Base-by-base conservation (phyloP, 2,329 filamentous ascomycete genomes). In the Colletotrichum kahawae region DNA sequence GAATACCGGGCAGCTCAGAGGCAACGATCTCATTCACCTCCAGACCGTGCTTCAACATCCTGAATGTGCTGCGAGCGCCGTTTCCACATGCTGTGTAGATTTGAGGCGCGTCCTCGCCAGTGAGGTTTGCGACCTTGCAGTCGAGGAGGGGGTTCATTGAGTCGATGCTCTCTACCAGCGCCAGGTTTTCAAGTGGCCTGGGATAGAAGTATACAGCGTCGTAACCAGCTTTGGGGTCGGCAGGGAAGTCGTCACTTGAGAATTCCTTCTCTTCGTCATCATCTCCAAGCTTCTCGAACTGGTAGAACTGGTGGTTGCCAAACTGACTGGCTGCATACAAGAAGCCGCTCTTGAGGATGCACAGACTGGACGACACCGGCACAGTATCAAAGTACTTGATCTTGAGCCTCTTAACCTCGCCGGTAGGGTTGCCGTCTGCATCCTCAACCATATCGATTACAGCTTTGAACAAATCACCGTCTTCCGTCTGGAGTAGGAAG, bases 331-430 rank as follows among this genome's bases (percentile, higher is more conserved):
- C 95, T 68, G 96, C 94, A 81, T 97, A 99, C 13, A 99, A 90
- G 82, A 98, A 99, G 33, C 97, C 97, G 78, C 95, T 98, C 85
- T 98, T 98, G 78, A 99, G 85, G 78, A 99, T 98, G 82, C 95
- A 95, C 59, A 99, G 90, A 81, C 92, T 97, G 0, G 94, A 93
- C 1, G 96, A 95, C 48, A 98, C 89, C 0, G 97, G 96, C 5
- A 98, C 94, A 0, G 97, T 99, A 80, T 99, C 97, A 80, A 98
- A 99, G 84, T 98, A 99, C 83, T 98, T 98, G 85, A 99, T 95
- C 83, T 95, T 97, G 73, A 99, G 87, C 74, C 93, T 90, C 79
- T 91, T 91, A 3, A 98, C 96, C 81, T 97, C 95, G 34, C 94
- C 94, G 1, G 94, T 96, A 1, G 93, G 88, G 75, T 95, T 93